Evolutionary conservation across 2,329 filamentous ascomycete species (phyloP).

Genomic region (Hymenoscyphus repandus): DNA sequence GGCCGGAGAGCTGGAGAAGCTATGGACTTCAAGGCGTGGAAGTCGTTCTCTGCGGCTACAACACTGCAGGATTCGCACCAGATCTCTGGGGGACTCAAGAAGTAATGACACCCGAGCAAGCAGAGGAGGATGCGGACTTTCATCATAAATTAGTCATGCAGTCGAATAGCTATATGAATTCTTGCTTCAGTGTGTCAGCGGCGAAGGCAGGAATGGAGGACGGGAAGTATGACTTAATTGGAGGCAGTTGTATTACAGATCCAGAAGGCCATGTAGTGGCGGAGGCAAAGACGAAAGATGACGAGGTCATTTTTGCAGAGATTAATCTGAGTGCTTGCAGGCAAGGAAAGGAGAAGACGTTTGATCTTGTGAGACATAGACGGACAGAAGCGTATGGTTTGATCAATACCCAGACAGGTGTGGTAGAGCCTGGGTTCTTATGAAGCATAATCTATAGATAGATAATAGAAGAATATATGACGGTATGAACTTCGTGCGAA

Average conservation of each 20-base stretch:
- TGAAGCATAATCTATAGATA: not conserved
- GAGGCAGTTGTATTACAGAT: conserved; percentile 42
- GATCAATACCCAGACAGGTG: conserved; percentile 38
- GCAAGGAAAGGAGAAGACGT: conserved; percentile 41
- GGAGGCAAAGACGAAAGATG: conserved; percentile 41
- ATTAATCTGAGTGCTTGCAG: conserved; percentile 44
- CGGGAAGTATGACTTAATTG: conserved; percentile 44
- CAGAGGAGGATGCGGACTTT: conserved; percentile 43
- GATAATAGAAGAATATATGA: not conserved
- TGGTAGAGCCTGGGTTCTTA: conserved; percentile 33
- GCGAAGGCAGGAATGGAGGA: conserved; percentile 48
- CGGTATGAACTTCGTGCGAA: too few species aligned
- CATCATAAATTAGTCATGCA: conserved; percentile 48
- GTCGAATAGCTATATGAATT: conserved; percentile 48
- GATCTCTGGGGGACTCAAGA: conserved; percentile 39
- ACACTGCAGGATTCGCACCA: conserved; percentile 44
- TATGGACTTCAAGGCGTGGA: conserved; percentile 48
- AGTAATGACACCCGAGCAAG: conserved; percentile 38
- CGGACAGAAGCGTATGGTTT: conserved; percentile 39
- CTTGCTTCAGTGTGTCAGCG: conserved; percentile 44
- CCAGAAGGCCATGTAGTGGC: conserved; percentile 46
- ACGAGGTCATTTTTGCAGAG: conserved; percentile 47
- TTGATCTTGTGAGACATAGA: conserved; percentile 41
- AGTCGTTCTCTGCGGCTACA: conserved; percentile 45
- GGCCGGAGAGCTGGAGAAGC: conserved; percentile 48